Evolutionary conservation across 306 rosid genomes (phyloP), one percentile per base, ranked within the genome.

Genomic region (Begonia peltatifolia): DNA sequence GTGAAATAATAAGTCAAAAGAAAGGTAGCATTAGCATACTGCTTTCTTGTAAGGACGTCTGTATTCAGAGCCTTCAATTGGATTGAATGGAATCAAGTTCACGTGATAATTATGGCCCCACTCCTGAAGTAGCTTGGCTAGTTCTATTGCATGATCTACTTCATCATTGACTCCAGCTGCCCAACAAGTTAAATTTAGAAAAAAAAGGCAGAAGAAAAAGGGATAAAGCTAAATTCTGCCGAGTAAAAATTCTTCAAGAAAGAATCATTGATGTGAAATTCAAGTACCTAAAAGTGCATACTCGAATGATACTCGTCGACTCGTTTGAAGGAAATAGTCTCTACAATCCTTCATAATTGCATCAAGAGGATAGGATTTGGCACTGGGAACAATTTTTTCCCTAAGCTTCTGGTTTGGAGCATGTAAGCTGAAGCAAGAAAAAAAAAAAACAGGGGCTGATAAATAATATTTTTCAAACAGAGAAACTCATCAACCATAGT

Each of bases 351-450:
- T 55, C 97, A 90, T 82, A 44, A 90, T 71, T 43, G 94, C 97
- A 55, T 61, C 82, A 55, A 90, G 66, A 54, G 97, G 97, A 47
- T 90, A 90, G 41, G 97, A 73, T 72, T 90, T 90, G 4, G 97
- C 95, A 67, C 97, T 90, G 18, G 97, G 97, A 64, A 90, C 97
- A 60, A 90, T 80, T 25, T 77, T 49, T 69, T 90, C 97, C 72
- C 97, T 81, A 47, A 90, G 94, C 66, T 83, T 83, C 79, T 90
- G 97, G 76, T 85, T 90, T 47, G 97, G 84, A 65, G 97, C 97
- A 68, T 90, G 97, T 51, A 90, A 68, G 74, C 97, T 90, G 84
- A 65, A 56, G 53, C 56, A 55, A 62, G 49, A 68, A 25, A 46
- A 35, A 35, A 58, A 55, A 35, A 3, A 51, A 65, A 18, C 55